A percentile compares a stretch with the other conserved stretches of the same genome.
Conservation (phyloP, 2,329 filamentous ascomycete genomes). For the Beauveria australis region DNA sequence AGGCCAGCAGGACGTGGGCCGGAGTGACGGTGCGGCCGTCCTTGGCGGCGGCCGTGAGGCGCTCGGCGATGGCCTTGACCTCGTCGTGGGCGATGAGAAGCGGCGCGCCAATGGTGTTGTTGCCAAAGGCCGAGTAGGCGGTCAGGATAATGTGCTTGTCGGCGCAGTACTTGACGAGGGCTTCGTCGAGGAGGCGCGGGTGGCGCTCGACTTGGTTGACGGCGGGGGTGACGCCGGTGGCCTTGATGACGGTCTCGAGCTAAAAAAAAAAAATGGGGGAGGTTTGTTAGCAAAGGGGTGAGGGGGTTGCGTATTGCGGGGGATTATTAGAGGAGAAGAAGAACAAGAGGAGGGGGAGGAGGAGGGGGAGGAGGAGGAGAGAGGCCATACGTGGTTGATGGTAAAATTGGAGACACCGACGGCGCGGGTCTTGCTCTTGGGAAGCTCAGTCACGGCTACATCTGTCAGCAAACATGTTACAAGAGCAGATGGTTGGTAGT, state of each 20-base stretch:
- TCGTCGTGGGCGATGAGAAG: slow-evolving; percentile 51
- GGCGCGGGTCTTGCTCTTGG: slow-evolving; percentile 53
- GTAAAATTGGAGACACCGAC: slow-evolving; percentile 69
- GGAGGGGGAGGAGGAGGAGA: too few species aligned
- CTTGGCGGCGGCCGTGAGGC: slow-evolving; percentile 20
- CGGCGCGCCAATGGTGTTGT: slow-evolving; percentile 34
- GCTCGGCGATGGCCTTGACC: slow-evolving; percentile 48
- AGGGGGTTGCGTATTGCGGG: not conserved
- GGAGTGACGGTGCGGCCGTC: slow-evolving; percentile 31
- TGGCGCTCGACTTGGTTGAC: slow-evolving; percentile 65
- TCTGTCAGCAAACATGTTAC: not conserved
- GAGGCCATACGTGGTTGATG: slow-evolving; percentile 38
- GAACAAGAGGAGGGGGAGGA: too few species aligned
- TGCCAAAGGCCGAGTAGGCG: slow-evolving; percentile 53
- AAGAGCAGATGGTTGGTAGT: too few species aligned
- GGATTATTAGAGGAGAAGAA: too few species aligned
- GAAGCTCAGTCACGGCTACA: slow-evolving; percentile 44
- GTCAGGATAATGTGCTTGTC: slow-evolving; percentile 57
- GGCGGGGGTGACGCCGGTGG: slow-evolving; percentile 48
- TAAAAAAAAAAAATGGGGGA: not conserved
- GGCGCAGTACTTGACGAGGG: slow-evolving; percentile 51
- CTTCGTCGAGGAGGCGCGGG: slow-evolving; percentile 50
- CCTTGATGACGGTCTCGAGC: slow-evolving; percentile 48
- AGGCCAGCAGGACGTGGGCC: slow-evolving; percentile 46
- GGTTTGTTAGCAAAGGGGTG: not conserved